phyloP scores from a whole-genome alignment of 1,284 basidiomycete genomes.

The Pholiota adiposa region DNA sequence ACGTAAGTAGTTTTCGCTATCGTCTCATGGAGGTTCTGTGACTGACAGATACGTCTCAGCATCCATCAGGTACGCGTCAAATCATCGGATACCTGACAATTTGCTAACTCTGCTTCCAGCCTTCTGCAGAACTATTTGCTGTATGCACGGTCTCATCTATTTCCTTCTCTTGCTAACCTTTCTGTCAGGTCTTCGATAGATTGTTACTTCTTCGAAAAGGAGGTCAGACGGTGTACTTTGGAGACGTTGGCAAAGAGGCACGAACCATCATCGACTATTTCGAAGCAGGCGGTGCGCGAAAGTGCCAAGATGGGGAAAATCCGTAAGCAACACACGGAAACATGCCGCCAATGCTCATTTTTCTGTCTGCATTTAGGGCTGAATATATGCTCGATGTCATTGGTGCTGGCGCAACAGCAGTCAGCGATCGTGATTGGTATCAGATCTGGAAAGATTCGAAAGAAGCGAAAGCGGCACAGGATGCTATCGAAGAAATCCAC shows the following conservation, averaged over 20 bases:
- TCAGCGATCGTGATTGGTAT: conserved; percentile 45
- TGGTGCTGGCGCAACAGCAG: conserved; percentile 50
- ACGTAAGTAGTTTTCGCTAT: conserved; percentile 60
- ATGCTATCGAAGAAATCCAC: conserved; percentile 41
- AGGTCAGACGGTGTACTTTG: conserved; percentile 82
- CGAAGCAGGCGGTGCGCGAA: conserved; percentile 58
- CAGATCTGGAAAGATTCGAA: conserved; percentile 45
- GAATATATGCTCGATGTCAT: conserved; percentile 52
- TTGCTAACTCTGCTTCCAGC: conserved; percentile 50
- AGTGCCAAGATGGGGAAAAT: conserved; percentile 47
- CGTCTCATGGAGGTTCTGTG: conserved; percentile 28
- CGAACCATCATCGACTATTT: conserved; percentile 71
- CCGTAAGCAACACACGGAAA: conserved; percentile 36
- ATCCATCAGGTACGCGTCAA: conserved; percentile 39
- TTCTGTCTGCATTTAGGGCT: conserved; percentile 33
- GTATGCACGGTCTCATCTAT: conserved; percentile 38
- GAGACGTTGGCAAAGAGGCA: conserved; percentile 68
- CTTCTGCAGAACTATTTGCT: conserved; percentile 73
- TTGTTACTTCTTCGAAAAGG: conserved; percentile 65
- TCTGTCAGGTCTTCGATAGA: conserved; percentile 62
- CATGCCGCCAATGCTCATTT: background rate
- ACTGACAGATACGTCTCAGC: conserved; percentile 17
- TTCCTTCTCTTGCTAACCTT: background rate
- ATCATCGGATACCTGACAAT: background rate
- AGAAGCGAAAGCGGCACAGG: conserved; percentile 30